Evolutionary conservation across 306 rosid genomes (phyloP), one percentile per base, ranked within the genome.

Genomic region (Prunus campanulata): DNA sequence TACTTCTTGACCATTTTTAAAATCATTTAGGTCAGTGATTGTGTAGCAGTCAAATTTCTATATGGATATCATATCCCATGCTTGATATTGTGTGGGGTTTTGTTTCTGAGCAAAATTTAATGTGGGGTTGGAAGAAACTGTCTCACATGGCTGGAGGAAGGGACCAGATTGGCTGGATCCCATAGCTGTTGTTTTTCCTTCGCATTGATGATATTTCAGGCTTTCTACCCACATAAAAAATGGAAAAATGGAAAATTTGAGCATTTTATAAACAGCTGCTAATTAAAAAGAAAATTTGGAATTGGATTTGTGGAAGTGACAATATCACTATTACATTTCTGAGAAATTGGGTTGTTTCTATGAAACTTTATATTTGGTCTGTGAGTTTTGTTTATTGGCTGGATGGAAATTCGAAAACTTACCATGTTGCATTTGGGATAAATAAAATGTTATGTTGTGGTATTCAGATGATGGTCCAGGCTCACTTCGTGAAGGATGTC

Each of bases 391-490:
- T 16, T 13, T 60, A 15, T 5, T 68, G 76, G 24, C 63, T 25
- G 70, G 68, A 18, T 46, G 22, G 39, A 12, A 32, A 16, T 13
- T 60, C 14, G 52, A 48, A 11, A 10, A 29, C 15, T 70, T 19
- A 25, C 14, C 22, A 12, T 29, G 29, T n/a, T 61, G 22, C 42
- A 18, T 29, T 22, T 22, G 32, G 14, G 74, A 55, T 61, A 13
- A 60, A 54, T 44, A 16, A 10, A 42, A 8, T 29, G 39, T 39
- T 55, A 12, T 62, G 55, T 66, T 62, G 71, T 48, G 70, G 71
- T 55, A 52, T 66, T 59, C 77, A 91, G 96, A 91, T 76, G 96
- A 89, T 76, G 92, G 96, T 78, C 90, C 96, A 0, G 96, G 93
- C 52, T 89, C 93, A 14, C 96, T 91, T 77, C 90, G 91, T 2